Conservation (phyloP, 768 basidiomycete genomes). For the Auricularia sp. region DNA sequence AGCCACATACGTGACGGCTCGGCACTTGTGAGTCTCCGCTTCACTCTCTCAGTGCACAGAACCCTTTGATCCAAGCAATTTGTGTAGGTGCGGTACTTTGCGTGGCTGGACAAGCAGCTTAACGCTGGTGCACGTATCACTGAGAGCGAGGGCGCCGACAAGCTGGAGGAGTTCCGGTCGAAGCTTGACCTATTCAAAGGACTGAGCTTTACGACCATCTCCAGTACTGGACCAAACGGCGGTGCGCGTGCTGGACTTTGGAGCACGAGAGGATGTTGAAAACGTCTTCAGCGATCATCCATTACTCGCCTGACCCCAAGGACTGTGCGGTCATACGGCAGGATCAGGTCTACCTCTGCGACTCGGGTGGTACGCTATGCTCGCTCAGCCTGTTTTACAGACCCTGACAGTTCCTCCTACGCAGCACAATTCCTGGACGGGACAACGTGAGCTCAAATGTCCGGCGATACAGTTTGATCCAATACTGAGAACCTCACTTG, state of each 20-base stretch:
- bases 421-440: conserved; percentile 81
- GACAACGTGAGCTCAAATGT: conserved; percentile 45
- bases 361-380: conserved; percentile 60
- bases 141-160: conserved; percentile 72
- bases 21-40: conserved; percentile 39
- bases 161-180: conserved; percentile 74
- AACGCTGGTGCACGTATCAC: conserved; percentile 45
- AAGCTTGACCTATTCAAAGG: conserved; percentile 72
- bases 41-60: not conserved
- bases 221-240: conserved; percentile 84
- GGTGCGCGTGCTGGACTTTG: conserved; percentile 34
- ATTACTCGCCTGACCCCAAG: conserved; percentile 72
- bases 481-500: not conserved
- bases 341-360: conserved; percentile 74
- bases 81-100: conserved; percentile 61
- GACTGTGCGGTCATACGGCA: conserved; percentile 66
- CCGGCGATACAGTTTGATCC: not conserved
- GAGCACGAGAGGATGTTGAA: not conserved
- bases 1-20: conserved; percentile 84
- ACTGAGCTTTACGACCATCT: conserved; percentile 86
- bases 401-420: not conserved
- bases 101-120: conserved; percentile 88
- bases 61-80: not conserved
- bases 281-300: conserved; percentile 64
- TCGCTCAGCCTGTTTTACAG: not conserved